Base-by-base conservation (phyloP, 345 rosid species). In the Citrus medica region DNA sequence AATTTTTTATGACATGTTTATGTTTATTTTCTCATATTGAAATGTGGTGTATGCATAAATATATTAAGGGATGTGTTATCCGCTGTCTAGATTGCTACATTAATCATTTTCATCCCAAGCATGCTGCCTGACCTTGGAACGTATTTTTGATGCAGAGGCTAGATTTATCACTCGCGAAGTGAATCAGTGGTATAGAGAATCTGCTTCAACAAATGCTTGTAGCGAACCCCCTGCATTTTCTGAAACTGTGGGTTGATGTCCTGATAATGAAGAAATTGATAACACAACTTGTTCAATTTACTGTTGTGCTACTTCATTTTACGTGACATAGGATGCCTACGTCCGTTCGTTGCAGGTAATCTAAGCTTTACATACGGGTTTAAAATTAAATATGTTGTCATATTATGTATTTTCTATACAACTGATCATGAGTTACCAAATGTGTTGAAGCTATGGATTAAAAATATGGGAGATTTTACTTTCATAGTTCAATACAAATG, bases 171-270 rank as follows among this genome's bases (percentile, higher is more conserved):
- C 87, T 32, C 94, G 98, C 1, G 92, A 91, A 74, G 84, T 86
- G 30, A 87, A 90, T 79, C 85, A 94, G 60, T 96, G 98, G 99
- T 96, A 92, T 85, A 86, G 58, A 79, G 90, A 96, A 84, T 89
- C 92, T 22, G 82, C 88, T 79, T 93, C 94, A 22, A 63, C 83
- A 19, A 76, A 80, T 71, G 85, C 82, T 38, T 75, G 78, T 12
- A 74, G 72, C 48, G 40, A 88, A 37, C 61, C 79, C 24, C 35
- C 88, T 1, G 86, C 88, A 7, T 72, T 86, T 56, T 79, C 89
- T 17, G 6, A 17, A 33, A 76, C 81, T 58, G 33, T 9, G 17
- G 53, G 79, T 69, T 83, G 85, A 87, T 13, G 28, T 56, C 12
- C 72, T 7, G 46, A 32, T 42, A 64, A 38, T 27, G n/a, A 14